Conservation (phyloP, 495 filamentous ascomycete genomes). For the Astrothelium macrocarpum region DNA sequence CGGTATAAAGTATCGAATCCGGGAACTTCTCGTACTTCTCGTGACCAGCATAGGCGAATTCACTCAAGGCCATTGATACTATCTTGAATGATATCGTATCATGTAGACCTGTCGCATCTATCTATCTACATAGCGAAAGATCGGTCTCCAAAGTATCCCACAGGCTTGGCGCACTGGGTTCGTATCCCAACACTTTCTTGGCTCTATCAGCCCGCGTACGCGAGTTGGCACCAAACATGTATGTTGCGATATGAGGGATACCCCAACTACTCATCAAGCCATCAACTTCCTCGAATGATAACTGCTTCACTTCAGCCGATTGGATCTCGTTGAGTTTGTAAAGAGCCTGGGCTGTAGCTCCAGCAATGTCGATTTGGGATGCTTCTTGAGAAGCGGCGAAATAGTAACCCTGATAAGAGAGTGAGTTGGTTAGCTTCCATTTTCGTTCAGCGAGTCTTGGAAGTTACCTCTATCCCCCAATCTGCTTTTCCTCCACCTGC, state of each 20-base stretch:
- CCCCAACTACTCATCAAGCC: slow-evolving; percentile 5
- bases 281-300: slow-evolving; percentile 11
- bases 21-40: not conserved
- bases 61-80: too few relatives aligned
- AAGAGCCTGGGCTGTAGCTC: slow-evolving; percentile 12
- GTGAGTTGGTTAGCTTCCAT: not conserved
- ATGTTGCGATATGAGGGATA: slow-evolving; percentile 11
- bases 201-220: slow-evolving; percentile 17
- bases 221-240: slow-evolving; percentile 23
- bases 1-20: too few relatives aligned
- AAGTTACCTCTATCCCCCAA: slow-evolving; percentile 18
- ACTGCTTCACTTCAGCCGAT: slow-evolving; percentile 9
- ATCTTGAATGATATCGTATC: too few relatives aligned
- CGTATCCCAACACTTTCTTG: slow-evolving; percentile 18
- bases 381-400: slow-evolving; percentile 21
- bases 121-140: slow-evolving; percentile 1
- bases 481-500: slow-evolving; percentile 11
- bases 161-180: slow-evolving; percentile 13
- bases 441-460: not conserved
- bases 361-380: slow-evolving; percentile 17
- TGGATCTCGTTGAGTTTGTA: slow-evolving; percentile 15
- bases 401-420: slow-evolving; percentile 17
- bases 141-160: slow-evolving; percentile 18
- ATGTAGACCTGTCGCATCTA: not conserved
- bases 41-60: too few relatives aligned